A percentile compares a stretch with the other conserved stretches of the same genome.
Conservation (phyloP, 1,284 basidiomycete genomes). For the Inonotus obliquus region DNA sequence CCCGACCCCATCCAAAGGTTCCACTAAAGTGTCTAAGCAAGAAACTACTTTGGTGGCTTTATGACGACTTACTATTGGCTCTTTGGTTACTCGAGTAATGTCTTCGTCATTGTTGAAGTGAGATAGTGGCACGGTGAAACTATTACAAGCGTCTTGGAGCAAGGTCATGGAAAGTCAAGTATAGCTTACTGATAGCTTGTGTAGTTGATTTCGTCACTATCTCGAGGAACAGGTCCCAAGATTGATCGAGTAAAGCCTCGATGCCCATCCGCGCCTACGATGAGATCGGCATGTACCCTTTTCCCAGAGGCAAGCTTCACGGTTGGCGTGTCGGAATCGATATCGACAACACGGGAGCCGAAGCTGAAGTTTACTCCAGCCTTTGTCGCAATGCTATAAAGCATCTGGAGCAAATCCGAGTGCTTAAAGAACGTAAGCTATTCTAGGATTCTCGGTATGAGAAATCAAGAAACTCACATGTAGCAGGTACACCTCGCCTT, state of each 20-base stretch:
- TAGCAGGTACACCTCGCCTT: slow-evolving; percentile 38
- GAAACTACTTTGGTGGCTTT: neutral
- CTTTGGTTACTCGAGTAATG: neutral
- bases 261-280: slow-evolving; percentile 63
- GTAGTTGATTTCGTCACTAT: neutral
- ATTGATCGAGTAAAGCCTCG: slow-evolving; percentile 31
- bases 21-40: slow-evolving; percentile 3
- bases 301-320: slow-evolving; percentile 43
- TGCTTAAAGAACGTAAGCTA: slow-evolving; percentile 29
- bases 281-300: slow-evolving; percentile 46
- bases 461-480: slow-evolving; percentile 6
- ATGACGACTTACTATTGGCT: neutral
- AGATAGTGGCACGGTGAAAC: neutral
- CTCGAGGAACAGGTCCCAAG: slow-evolving; percentile 23
- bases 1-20: slow-evolving; percentile 10
- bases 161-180: neutral
- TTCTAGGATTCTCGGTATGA: neutral
- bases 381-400: slow-evolving; percentile 42
- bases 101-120: slow-evolving; percentile 2
- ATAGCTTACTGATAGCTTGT: neutral
- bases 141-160: neutral
- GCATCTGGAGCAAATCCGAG: slow-evolving; percentile 39
- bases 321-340: slow-evolving; percentile 29
- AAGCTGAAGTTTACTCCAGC: slow-evolving; percentile 40
- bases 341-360: slow-evolving; percentile 32